phyloP scores from a whole-genome alignment of 306 rosid species.

The Fragaria iinumae region DNA sequence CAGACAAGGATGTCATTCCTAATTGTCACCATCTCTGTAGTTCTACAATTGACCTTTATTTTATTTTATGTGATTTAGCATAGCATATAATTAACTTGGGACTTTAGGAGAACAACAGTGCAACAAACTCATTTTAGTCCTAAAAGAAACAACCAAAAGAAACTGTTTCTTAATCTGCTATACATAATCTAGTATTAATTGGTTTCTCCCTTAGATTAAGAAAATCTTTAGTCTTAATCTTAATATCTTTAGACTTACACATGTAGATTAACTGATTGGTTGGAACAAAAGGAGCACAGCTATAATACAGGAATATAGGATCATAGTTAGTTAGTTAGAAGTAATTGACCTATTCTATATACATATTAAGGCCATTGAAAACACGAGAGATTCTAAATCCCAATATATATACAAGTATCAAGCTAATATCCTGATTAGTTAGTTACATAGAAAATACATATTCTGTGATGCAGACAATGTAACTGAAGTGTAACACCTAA shows the following conservation, averaged over 20 bases:
- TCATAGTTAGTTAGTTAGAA: neutral
- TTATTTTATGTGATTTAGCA: neutral
- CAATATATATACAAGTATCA: neutral
- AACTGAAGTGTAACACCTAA: neutral
- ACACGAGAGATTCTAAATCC: neutral
- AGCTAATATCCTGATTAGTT: neutral
- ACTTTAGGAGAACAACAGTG: neutral
- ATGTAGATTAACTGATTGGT: neutral
- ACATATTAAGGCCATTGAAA: neutral
- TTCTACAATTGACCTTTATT: neutral
- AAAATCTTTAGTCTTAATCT: too few species aligned
- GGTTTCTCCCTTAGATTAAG: neutral
- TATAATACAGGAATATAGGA: neutral
- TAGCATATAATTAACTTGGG: neutral
- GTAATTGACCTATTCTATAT: neutral
- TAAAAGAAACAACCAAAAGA: neutral
- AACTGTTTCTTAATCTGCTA: neutral
- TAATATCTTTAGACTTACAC: neutral
- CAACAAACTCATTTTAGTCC: neutral
- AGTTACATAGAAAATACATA: neutral
- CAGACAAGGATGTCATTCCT: neutral
- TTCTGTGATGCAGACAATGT: neutral
- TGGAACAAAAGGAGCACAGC: neutral
- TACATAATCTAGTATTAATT: neutral
- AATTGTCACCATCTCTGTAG: neutral